Percentiles rank a stretch among this genome's conserved stretches.
phyloP scores from a whole-genome alignment of 1,284 basidiomycete species.

The Ganoderma resinaceum region DNA sequence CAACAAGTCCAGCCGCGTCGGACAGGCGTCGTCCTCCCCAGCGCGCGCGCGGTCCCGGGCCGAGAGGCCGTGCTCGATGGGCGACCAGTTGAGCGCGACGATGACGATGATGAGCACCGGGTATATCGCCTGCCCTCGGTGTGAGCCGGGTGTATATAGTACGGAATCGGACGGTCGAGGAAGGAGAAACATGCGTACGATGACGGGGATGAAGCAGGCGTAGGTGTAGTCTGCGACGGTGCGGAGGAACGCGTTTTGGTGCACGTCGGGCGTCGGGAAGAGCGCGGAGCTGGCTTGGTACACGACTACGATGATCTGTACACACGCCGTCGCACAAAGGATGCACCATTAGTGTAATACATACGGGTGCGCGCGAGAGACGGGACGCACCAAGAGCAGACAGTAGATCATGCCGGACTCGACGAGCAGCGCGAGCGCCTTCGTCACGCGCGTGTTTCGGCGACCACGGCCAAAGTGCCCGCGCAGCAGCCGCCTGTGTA shows the following conservation, averaged over 20 bases:
- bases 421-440: background rate
- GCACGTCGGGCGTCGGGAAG: background rate
- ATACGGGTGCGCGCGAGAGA: too few species aligned
- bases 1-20: too few species aligned
- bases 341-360: background rate
- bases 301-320: background rate
- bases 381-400: background rate
- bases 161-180: too few species aligned
- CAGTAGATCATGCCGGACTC: slow-evolving; percentile 4
- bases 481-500: background rate
- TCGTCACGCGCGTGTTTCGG: background rate
- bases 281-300: background rate
- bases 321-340: background rate
- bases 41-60: background rate
- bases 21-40: too few species aligned
- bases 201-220: background rate
- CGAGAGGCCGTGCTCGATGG: background rate
- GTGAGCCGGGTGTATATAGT: too few species aligned
- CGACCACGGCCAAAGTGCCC: background rate
- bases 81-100: slow-evolving; percentile 10
- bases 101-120: slow-evolving; percentile 11
- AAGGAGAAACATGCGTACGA: background rate
- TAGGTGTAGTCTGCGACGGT: background rate
- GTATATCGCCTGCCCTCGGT: background rate
- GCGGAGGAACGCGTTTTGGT: background rate